Evolutionary conservation across 2,329 filamentous ascomycete species (phyloP), one percentile per base, ranked within the genome.

Genomic region (Monosporascus sp.): DNA sequence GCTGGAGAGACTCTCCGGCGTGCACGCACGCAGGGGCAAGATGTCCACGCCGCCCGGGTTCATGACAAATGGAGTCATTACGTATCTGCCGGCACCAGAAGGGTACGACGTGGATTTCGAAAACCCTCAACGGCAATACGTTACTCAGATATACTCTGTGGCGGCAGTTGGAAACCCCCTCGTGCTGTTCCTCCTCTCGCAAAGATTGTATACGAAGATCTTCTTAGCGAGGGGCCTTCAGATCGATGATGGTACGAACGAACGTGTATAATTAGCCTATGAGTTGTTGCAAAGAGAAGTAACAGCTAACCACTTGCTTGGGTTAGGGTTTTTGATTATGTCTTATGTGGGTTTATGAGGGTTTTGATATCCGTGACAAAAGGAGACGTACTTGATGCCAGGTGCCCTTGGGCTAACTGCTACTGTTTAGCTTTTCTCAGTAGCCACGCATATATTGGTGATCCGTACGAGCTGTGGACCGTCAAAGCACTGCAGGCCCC

Each of bases 51-150:
- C 27, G 11, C 27, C 9, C 9, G 9, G 9, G 27, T 31, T 31
- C 27, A 1, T 15, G 18, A 49, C 47, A 8, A 25, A 49, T 18
- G 24, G 35, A 17, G 47, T 49, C 17, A 25, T 27, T 22, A 51
- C 52, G n/a, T n/a, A 49, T 17, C 14, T 54, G 5, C 39, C 51
- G 7, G 20, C 54, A 38, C 54, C 54, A 9, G 51, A 31, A 24
- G 54, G 52, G 15, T 56, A 56, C 31, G 17, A 37, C 3, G 51
- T 56, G 48, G 52, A 56, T 48, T 52, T 54, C 24, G 52, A 46
- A 15, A 25, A 56, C 25, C 52, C 54, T 6, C 24, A 47, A 47
- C 22, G 20, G 20, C 49, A 43, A 6, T 37, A 37, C 7, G 9
- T 49, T 18, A 11, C 17, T 14, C 22, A 5, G 14, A 56, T 46